These are phyloP conservation scores for Lagenidium sp. DNA, from an alignment of 352 stramenopile species.

Conservation along the genomic window DNA sequence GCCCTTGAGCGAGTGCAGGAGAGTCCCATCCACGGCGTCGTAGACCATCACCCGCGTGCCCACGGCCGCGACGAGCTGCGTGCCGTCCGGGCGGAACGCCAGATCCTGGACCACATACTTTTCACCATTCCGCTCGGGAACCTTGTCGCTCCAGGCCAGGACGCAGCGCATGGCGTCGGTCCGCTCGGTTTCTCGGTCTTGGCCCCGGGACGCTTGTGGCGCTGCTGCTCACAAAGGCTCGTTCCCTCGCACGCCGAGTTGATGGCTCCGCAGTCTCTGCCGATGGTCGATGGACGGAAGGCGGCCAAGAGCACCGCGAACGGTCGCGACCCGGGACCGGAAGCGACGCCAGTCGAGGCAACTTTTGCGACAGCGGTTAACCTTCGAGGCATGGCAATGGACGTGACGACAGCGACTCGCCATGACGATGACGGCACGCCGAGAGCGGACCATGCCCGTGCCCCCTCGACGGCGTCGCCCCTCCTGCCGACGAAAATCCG, in stretches of 20 bases:
- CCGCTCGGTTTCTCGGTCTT: background rate
- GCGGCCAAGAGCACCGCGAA: conserved; percentile 13
- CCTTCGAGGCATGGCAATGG: background rate
- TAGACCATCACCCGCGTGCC: conserved; percentile 91
- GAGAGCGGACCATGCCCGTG: background rate
- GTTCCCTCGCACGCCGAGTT: too few relatives aligned
- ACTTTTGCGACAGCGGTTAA: background rate
- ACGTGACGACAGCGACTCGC: background rate
- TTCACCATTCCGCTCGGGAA: conserved; percentile 80
- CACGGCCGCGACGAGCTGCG: conserved; percentile 85
- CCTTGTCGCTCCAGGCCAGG: conserved; percentile 79
- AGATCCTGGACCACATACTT: conserved; percentile 86
- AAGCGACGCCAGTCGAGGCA: background rate
- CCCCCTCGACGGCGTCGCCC: conserved; percentile 13
- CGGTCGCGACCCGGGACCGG: background rate
- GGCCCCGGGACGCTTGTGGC: too few relatives aligned
- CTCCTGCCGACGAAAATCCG: too few relatives aligned
- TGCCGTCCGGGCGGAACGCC: conserved; percentile 87
- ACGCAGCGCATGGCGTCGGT: conserved; percentile 53
- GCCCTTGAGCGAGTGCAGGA: conserved; percentile 89
- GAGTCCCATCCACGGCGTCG: conserved; percentile 80
- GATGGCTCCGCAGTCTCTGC: too few relatives aligned
- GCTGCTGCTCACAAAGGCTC: too few relatives aligned
- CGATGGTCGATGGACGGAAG: too few relatives aligned
- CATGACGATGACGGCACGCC: conserved; percentile 4